A percentile compares a stretch with the other conserved stretches of the same genome.
phyloP scores from a whole-genome alignment of 495 filamentous ascomycete species.

The Daldinia childiae region DNA sequence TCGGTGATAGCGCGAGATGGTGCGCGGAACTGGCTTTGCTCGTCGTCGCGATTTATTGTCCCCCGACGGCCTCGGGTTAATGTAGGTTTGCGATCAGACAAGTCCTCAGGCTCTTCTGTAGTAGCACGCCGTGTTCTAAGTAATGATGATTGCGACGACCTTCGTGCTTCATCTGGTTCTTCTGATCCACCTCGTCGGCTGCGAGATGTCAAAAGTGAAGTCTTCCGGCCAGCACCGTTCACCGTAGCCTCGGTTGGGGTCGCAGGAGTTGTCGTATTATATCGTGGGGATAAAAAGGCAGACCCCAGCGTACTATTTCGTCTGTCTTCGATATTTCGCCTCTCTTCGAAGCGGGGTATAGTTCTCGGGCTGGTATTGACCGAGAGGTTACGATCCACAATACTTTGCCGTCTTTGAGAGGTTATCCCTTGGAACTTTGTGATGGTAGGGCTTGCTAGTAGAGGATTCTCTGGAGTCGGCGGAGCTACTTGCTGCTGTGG shows the following conservation, averaged over 20 bases:
- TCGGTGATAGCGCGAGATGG: conserved; percentile 68
- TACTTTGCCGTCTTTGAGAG: conserved; percentile 48
- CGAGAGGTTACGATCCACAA: conserved; percentile 45
- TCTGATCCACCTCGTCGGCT: conserved; percentile 56
- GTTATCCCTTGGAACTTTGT: conserved; percentile 48
- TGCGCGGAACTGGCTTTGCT: conserved; percentile 58
- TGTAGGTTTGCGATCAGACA: conserved; percentile 53
- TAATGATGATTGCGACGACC: conserved; percentile 58
- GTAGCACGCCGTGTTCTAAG: conserved; percentile 55
- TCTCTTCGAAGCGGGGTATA: conserved; percentile 76
- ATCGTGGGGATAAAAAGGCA: conserved; percentile 54
- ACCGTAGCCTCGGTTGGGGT: conserved; percentile 33
- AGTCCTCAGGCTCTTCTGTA: conserved; percentile 60
- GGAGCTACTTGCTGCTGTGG: conserved; percentile 44
- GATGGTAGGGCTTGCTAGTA: conserved; percentile 49
- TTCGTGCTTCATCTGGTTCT: conserved; percentile 59
- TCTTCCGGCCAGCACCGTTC: conserved; percentile 50
- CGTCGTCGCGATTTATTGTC: conserved; percentile 58
- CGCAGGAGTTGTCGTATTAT: conserved; percentile 46
- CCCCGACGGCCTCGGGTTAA: conserved; percentile 52
- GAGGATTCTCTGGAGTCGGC: conserved; percentile 43
- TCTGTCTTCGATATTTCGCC: conserved; percentile 65
- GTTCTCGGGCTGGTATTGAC: conserved; percentile 67
- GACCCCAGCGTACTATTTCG: neutral
- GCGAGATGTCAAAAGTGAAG: conserved; percentile 56